Percentiles rank a stretch among this genome's conserved stretches.
phyloP scores from a whole-genome alignment of 805 yeast genomes.

The Dipodascopsis uninucleata region DNA sequence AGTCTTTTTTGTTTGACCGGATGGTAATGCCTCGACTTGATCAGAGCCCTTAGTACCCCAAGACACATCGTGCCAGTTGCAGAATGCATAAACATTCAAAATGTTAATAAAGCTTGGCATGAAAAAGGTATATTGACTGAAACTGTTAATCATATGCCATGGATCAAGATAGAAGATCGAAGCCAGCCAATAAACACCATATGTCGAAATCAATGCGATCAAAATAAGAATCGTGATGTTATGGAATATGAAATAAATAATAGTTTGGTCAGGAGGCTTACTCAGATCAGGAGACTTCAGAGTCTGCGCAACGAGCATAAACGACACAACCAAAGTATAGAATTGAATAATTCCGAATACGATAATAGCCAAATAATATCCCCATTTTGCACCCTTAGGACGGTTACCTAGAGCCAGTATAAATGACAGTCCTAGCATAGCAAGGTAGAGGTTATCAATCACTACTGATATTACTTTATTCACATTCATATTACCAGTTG shows the following conservation, averaged over 20 bases:
- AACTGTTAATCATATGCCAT: slow-evolving; percentile 47
- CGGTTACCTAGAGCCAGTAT: slow-evolving; percentile 61
- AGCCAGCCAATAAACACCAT: slow-evolving; percentile 57
- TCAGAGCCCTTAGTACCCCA: slow-evolving; percentile 75
- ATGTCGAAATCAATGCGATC: slow-evolving; percentile 58
- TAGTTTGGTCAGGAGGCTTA: slow-evolving; percentile 31
- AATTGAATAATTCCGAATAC: slow-evolving; percentile 60
- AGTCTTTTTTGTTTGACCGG: slow-evolving; percentile 44
- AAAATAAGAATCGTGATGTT: slow-evolving; percentile 50
- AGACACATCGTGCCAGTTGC: slow-evolving; percentile 67
- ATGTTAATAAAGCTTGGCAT: slow-evolving; percentile 53
- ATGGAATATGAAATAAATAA: slow-evolving; percentile 32
- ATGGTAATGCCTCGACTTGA: slow-evolving; percentile 51
- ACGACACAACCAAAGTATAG: slow-evolving; percentile 56
- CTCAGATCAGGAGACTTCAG: slow-evolving; percentile 37
- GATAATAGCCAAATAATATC: slow-evolving; percentile 50
- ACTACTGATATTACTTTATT: slow-evolving; percentile 30
- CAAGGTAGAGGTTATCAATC: slow-evolving; percentile 54
- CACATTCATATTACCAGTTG: slow-evolving; percentile 9
- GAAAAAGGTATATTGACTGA: slow-evolving; percentile 46
- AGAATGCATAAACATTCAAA: slow-evolving; percentile 62
- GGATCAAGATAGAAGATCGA: slow-evolving; percentile 60
- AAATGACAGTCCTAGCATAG: slow-evolving; percentile 56
- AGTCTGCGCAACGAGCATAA: slow-evolving; percentile 55
- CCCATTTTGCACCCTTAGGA: slow-evolving; percentile 54